Conservation (phyloP, 371 early-diverging fungal genomes). For the Mucor plumbeus region DNA sequence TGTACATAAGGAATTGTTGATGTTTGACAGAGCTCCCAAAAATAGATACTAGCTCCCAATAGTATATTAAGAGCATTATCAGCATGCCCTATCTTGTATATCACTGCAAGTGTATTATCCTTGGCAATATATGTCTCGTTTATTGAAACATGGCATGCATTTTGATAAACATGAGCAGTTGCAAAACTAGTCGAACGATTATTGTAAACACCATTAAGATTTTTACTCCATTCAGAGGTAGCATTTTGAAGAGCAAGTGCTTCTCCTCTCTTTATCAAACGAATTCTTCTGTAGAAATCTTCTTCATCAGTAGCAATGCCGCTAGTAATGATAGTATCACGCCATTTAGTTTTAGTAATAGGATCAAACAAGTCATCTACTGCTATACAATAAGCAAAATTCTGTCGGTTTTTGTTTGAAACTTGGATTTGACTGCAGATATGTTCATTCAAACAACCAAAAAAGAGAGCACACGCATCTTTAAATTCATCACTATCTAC, state of each 20-base stretch:
- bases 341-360: not conserved
- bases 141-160: not conserved
- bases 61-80: not conserved
- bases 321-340: not conserved
- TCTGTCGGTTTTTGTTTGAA: too few species aligned
- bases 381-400: not conserved
- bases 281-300: not conserved
- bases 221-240: not conserved
- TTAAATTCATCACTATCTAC: too few species aligned
- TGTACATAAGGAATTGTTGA: not conserved
- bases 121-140: not conserved
- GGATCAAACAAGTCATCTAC: not conserved
- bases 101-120: not conserved
- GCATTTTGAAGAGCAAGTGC: not conserved
- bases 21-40: not conserved
- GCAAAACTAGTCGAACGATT: not conserved
- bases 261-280: not conserved
- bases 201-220: not conserved
- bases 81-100: too few species aligned
- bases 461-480: too few species aligned
- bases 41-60: not conserved
- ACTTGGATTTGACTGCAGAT: too few species aligned
- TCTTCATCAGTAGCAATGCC: not conserved
- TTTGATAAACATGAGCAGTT: not conserved
- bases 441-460: too few species aligned